Base-by-base conservation (phyloP, 768 basidiomycete species). In the Mrakia gelida region DNA sequence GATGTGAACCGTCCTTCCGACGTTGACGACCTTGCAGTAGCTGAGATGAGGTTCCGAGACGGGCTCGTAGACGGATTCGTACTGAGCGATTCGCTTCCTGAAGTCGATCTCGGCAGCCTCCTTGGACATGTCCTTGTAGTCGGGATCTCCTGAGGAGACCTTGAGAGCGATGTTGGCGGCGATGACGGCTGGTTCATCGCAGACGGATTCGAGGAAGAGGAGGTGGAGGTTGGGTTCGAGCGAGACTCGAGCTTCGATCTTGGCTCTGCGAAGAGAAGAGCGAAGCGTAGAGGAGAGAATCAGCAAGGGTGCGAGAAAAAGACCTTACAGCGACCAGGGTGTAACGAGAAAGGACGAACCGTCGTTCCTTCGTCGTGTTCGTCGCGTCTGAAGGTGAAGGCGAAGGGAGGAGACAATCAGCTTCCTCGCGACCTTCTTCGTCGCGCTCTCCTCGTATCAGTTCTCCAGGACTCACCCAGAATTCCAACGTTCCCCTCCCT, bases 101-200 rank as follows among this genome's bases (percentile, higher is more conserved):
- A 99, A 99, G 86, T 99, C 97, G 34, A 86, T 87, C 84, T 94
- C 90, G 41, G 97, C 97, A 75, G 90, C 88, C 83, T 95, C 92
- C 26, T 87, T 90, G 0, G 92, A 90, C 85, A 89, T 92, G 81
- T 93, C 91, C 82, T 92, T 92, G 86, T 99, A 99, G 84, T 99
- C 97, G 0, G 97, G 97, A 86, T 99, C 97, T 28, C 97, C 97
- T 1, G 93, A 94, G 77, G 89, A 90, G 67, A 98, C 95, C 86
- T 99, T 99, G 79, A 98, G 88, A 11, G 93, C 94, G 62, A 99
- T 91, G 82, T 99, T 99, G 28, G 95, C 91, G 0, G 97, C 95
- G 78, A 99, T 95, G 80, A 96, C 89, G 1, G 89, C 90, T 0
- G 95, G 95, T 84, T 99, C 95, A 84, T 93, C 91, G 86, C 96